These are phyloP conservation scores for Neofusicoccum ribis DNA, from an alignment of 2,329 filamentous ascomycete species.

Conservation along the genomic window DNA sequence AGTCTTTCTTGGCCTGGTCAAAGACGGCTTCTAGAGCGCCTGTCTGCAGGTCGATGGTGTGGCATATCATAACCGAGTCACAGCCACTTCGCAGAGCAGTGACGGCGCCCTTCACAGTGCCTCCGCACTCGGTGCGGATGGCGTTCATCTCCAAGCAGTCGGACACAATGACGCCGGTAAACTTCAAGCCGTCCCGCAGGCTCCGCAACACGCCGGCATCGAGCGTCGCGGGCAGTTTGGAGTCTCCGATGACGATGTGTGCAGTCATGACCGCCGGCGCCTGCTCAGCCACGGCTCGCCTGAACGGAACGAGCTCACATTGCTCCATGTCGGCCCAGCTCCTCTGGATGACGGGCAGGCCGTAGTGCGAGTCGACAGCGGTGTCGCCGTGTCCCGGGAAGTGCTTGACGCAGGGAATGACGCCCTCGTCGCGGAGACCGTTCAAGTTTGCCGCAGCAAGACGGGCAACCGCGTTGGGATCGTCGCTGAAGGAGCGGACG, in stretches of 20 bases:
- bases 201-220: not conserved
- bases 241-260: constrained; percentile 10
- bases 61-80: constrained; percentile 19
- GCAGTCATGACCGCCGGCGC: constrained; percentile 11
- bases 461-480: not conserved
- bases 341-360: constrained; percentile 11
- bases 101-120: constrained; percentile 10
- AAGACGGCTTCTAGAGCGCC: constrained; percentile 11
- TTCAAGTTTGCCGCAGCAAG: not conserved
- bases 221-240: not conserved
- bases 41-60: constrained; percentile 5
- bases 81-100: constrained; percentile 7
- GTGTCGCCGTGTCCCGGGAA: constrained; percentile 19
- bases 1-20: not conserved
- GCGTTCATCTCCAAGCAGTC: constrained; percentile 19
- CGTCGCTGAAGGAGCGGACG: constrained; percentile 18
- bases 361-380: constrained; percentile 14
- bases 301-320: constrained; percentile 14
- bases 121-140: constrained; percentile 17
- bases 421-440: constrained; percentile 4
- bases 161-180: constrained; percentile 7
- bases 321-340: constrained; percentile 9
- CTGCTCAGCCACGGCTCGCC: not conserved
- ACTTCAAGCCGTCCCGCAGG: not conserved
- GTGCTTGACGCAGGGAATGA: constrained; percentile 18